A percentile compares a stretch with the other conserved stretches of the same genome.
Evolutionary conservation across 805 yeast genomes (phyloP).

Genomic region (Cyberlindnera sargentensis): DNA sequence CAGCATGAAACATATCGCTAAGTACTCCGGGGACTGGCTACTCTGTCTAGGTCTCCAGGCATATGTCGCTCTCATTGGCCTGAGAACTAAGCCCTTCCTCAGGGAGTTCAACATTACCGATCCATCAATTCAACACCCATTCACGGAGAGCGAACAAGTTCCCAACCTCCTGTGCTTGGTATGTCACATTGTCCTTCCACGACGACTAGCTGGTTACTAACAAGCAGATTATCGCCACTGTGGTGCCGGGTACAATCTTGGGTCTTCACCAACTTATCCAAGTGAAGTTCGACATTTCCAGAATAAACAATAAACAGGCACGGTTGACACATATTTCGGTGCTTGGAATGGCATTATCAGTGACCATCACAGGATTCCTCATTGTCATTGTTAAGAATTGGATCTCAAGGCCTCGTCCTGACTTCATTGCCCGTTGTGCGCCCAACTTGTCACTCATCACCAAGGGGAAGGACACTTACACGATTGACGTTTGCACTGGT

Average conservation of each 20-base stretch:
- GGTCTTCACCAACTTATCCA: neutral
- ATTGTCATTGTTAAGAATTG: constrained; percentile 54
- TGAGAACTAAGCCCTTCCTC: constrained; percentile 21
- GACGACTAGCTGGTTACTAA: neutral
- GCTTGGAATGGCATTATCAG: constrained; percentile 7
- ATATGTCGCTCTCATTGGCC: constrained; percentile 7
- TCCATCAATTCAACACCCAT: constrained; percentile 27
- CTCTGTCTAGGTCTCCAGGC: constrained; percentile 4
- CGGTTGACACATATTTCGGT: constrained; percentile 10
- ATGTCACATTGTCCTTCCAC: neutral
- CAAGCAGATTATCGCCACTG: constrained; percentile 1
- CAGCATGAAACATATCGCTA: neutral
- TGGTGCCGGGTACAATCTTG: constrained; percentile 3
- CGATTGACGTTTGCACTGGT: constrained; percentile 50
- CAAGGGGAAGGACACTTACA: constrained; percentile 12
- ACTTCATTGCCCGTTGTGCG: constrained; percentile 75
- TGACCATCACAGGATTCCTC: constrained; percentile 11
- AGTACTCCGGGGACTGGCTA: constrained; percentile 9
- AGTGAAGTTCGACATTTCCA: constrained; percentile 4
- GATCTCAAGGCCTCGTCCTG: constrained; percentile 89
- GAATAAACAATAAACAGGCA: constrained; percentile 6
- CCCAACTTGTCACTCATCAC: constrained; percentile 42
- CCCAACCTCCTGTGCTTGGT: constrained; percentile 6
- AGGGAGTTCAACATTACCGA: constrained; percentile 27
- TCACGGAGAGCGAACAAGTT: constrained; percentile 10